Evolutionary conservation across 2,329 filamentous ascomycete genomes (phyloP), one percentile per base, ranked within the genome.

Genomic region (Phaeosphaeriaceae sp.): DNA sequence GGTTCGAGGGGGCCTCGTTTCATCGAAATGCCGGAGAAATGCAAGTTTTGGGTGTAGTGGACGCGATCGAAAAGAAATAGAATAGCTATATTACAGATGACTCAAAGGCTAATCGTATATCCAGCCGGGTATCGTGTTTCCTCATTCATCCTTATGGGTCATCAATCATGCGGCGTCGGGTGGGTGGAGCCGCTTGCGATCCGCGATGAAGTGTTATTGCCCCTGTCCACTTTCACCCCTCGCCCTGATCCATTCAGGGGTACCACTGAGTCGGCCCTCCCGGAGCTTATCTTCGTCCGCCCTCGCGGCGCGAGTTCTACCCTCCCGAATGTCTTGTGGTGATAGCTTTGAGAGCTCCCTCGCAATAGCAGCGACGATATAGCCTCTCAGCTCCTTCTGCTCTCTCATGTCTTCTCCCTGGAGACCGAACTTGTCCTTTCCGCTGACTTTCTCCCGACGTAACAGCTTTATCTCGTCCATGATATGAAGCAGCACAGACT

Each of bases 401-500:
- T 94, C 90, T 39, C 80, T 81, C 60, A 84, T 82, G 70, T 94
- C 90, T 70, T 94, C 90, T 69, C 90, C 90, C 72, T 92, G 87
- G 12, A 94, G 79, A 33, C 85, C 82, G 74, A 92, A 92, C 50
- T 89, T 87, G 64, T 95, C 87, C 15, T 93, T 87, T 77, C 97
- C 96, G 71, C 83, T 81, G 81, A 96, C 84, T 75, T 95, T 92
- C 64, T 85, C 83, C 42, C 94, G 87, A 65, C 93, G 88, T 65
- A 93, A 84, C 54, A 86, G 85, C 66, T 90, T 89, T 67, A 99
- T 94, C 77, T 97, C 94, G 63, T 92, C 87, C 76, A 94, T 88
- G 56, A 97, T 91, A 78, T 92, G 92, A 13, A 96, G 82, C 53
- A 97, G 81, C 5, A 96, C 93, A 56, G 94, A 89, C 73, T 99